Evolutionary conservation across 2,329 filamentous ascomycete genomes (phyloP).

Genomic region (Salinomyces thailandicus): DNA sequence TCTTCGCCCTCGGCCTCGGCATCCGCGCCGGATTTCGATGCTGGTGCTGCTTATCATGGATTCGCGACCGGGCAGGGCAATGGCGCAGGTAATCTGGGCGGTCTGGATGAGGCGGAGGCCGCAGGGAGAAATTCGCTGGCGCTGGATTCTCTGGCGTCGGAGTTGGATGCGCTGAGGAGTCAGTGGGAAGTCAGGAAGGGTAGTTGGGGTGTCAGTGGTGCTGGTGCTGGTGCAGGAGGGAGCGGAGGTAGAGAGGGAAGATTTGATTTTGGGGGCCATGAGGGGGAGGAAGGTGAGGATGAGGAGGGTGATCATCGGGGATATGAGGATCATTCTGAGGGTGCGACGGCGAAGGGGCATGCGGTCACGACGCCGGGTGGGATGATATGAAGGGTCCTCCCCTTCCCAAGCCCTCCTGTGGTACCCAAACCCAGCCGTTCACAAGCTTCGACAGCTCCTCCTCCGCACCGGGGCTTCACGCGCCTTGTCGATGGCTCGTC

Average conservation of each 20-base stretch:
- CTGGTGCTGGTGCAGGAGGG: conserved; percentile 49
- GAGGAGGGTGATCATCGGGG: too few relatives aligned
- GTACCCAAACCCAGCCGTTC: too few relatives aligned
- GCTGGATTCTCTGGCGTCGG: conserved; percentile 80
- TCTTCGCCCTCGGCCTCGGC: conserved; percentile 30
- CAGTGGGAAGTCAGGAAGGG: conserved; percentile 97
- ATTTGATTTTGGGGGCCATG: conserved; percentile 56
- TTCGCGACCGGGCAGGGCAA: too few relatives aligned
- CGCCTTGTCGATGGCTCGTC: too few relatives aligned
- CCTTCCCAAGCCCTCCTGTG: too few relatives aligned
- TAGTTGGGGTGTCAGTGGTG: conserved; percentile 81
- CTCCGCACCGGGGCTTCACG: too few relatives aligned
- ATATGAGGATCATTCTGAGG: not conserved
- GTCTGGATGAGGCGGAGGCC: too few relatives aligned
- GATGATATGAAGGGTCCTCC: too few relatives aligned
- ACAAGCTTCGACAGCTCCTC: too few relatives aligned
- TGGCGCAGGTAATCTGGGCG: not conserved
- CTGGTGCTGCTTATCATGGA: too few relatives aligned
- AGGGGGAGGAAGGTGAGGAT: conserved; percentile 9
- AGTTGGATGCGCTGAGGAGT: conserved; percentile 77
- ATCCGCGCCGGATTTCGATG: conserved; percentile 9
- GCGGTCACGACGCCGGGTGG: conserved; percentile 24
- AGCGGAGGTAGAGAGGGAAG: too few relatives aligned
- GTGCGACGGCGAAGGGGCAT: conserved; percentile 7
- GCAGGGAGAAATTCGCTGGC: conserved; percentile 28